phyloP scores from a whole-genome alignment of 1,284 basidiomycete genomes.

The Trichosporon ovoides region DNA sequence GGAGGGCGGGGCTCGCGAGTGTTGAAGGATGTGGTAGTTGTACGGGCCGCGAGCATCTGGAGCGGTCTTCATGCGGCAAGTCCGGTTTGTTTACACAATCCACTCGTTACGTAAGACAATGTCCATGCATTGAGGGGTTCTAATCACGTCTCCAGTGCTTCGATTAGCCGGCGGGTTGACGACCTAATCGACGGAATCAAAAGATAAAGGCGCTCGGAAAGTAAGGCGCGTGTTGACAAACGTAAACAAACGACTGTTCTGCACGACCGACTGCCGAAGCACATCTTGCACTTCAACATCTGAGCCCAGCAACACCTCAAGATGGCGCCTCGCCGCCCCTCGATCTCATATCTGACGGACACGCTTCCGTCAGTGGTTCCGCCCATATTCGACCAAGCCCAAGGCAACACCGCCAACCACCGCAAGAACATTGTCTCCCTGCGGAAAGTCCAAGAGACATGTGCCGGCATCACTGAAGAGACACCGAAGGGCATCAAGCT shows the following conservation, averaged over 20 bases:
- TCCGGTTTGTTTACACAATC: constrained; percentile 10
- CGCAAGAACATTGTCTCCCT: constrained; percentile 86
- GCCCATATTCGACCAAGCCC: constrained; percentile 74
- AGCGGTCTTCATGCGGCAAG: background rate
- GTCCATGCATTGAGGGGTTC: background rate
- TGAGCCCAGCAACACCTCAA: background rate
- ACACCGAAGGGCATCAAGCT: constrained; percentile 57
- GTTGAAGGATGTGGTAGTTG: background rate
- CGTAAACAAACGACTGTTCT: constrained; percentile 18
- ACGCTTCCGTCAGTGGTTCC: constrained; percentile 49
- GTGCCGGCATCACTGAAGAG: constrained; percentile 57
- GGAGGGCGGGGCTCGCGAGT: background rate
- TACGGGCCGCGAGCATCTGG: background rate
- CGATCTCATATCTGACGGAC: constrained; percentile 36
- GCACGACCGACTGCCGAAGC: background rate
- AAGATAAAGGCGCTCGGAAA: background rate
- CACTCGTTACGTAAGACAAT: background rate
- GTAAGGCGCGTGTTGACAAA: constrained; percentile 12
- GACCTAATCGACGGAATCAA: background rate
- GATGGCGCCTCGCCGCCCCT: constrained; percentile 22
- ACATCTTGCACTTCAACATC: background rate
- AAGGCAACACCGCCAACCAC: constrained; percentile 75
- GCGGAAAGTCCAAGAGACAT: constrained; percentile 71
- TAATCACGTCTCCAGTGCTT: no score
- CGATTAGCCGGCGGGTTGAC: background rate